Evolutionary conservation across 257 asterid genomes (phyloP), one percentile per base, ranked within the genome.

Genomic region (Jasminum sambac): DNA sequence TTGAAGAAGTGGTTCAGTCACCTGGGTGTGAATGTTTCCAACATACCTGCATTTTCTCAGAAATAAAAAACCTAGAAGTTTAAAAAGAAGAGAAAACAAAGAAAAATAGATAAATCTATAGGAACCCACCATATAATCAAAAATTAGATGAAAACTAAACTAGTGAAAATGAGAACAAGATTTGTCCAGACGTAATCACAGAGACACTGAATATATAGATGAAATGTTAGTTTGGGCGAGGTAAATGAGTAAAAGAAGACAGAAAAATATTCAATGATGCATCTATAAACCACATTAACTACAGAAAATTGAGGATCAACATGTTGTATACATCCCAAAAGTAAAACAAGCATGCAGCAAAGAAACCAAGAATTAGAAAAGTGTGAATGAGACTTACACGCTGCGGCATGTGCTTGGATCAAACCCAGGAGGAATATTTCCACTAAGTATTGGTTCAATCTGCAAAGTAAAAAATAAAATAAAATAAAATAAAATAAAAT

Each of bases 341-440:
- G 66, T 12, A 10, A 52, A 50, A 21, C 66, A 57, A 40, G 71
- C 74, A 67, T 65, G 75, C 38, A 75, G 63, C 63, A 64, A 68
- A 75, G 25, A 38, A 67, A 9, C 72, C 62, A 58, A 38, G 23
- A 25, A 41, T 38, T 26, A 69, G 16, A 52, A 42, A 63, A 68
- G 72, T 61, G 79, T 69, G 67, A 78, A 77, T 71, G 61, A 80
- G 85, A 90, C 98, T 90, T 90, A 93, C 98, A 93, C 97, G 74
- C 98, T 93, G 87, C 96, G 96, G 91, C 98, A 90, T 76, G 97
- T 84, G 83, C 80, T 89, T 80, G 97, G 97, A 84, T 93, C 97
- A 82, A 93, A 93, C 67, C 98, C 96, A 80, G 98, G 97, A 84
- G 98, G 97, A 77, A 93, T 82, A 89, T 93, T 93, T 80, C 98